Conservation (phyloP, 164 flowering plant genomes). For the Piper longum region DNA sequence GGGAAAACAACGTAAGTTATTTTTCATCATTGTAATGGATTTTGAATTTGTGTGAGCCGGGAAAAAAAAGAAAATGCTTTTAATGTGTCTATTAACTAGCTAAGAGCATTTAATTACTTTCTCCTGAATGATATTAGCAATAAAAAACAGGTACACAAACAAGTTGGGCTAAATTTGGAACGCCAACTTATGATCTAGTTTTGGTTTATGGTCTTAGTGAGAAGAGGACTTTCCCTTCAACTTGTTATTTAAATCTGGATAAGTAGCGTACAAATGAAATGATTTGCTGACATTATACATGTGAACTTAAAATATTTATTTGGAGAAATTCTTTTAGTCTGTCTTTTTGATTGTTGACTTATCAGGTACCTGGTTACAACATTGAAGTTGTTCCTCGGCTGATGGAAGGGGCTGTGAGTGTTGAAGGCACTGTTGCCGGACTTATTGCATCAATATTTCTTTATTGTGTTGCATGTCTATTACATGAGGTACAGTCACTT, state of each 20-base stretch:
- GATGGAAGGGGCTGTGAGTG: slow-evolving; percentile 94
- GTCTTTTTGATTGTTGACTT: slow-evolving; percentile 6
- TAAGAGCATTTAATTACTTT: no score
- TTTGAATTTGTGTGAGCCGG: not conserved
- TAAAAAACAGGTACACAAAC: not conserved
- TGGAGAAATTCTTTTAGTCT: not conserved
- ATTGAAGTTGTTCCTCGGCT: slow-evolving; percentile 82
- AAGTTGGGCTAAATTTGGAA: not conserved
- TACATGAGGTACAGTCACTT: slow-evolving; percentile 43
- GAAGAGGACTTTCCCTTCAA: not conserved
- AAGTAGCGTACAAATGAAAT: no score
- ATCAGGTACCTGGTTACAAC: slow-evolving; percentile 80
- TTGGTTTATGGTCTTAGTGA: not conserved
- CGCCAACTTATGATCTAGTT: not conserved
- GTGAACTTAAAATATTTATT: not conserved
- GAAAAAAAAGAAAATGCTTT: not conserved
- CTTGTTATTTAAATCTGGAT: no score
- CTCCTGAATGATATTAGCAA: not conserved
- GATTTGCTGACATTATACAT: not conserved
- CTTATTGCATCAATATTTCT: slow-evolving; percentile 62
- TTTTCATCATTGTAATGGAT: not conserved
- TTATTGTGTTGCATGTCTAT: slow-evolving; percentile 48
- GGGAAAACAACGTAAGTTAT: slow-evolving; percentile 68
- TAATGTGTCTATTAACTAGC: no score
- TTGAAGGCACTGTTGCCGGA: slow-evolving; percentile 93